Base-by-base conservation (phyloP, 106 monocot genomes). In the Allium sativum region DNA sequence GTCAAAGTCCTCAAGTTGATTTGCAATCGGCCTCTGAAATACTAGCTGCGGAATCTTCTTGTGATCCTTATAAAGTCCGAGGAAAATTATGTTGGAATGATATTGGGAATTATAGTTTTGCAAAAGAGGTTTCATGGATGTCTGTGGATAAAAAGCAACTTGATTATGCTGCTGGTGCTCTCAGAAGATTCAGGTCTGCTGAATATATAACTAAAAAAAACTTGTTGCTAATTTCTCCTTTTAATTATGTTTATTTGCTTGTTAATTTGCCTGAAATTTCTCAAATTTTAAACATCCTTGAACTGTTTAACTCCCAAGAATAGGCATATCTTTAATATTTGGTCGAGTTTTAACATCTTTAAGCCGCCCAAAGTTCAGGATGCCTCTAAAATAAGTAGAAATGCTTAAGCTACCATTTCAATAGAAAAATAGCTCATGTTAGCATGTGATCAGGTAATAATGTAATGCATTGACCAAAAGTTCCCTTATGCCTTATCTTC, bases 41-140 rank as follows among this genome's bases (percentile, higher is more conserved):
- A 55, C 40, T 93, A 59, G 72, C 77, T 10, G 63, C 70, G 1
- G 81, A 77, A 59, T 56, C 12, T 75, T 65, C 73, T 59, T 88
- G 75, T 75, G 88, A 93, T 76, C 88, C 84, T 7, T 93, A 88
- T 55, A 78, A 70, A 82, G 65, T 70, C 42, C 85, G 65, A 18
- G 88, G 79, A 19, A 93, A 93, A 67, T 54, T 89, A 65, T 62
- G 82, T 70, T 93, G 93, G 93, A 65, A 53, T 17, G 85, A 89
- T 55, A 82, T 85, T 62, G 93, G 93, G 16, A 89, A 73, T 59
- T 93, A 93, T 72, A 65, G 76, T 60, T 59, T 83, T 44, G 88
- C 76, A 40, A 82, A 71, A 68, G 88, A 93, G 68, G 85, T 93
- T 16, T 93, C 93, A 11, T 89, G 88, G 93, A 93, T 93, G 93